Conservation (phyloP, 1,139 yeast species). For the Wickerhamomyces sp. region DNA sequence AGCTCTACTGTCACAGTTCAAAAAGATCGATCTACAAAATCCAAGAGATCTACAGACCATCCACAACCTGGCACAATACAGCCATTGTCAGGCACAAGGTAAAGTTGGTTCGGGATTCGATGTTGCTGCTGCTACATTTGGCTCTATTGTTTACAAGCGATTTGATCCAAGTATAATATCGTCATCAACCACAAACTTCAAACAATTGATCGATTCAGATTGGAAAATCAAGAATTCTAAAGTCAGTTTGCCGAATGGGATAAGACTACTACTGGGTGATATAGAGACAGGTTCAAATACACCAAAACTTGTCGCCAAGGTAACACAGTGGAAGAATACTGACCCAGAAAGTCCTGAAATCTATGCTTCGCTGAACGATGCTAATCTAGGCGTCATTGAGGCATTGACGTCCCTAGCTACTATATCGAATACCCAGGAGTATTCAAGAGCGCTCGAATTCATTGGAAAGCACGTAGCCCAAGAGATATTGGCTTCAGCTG, state of each 20-base stretch:
- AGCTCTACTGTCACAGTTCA: slow-evolving; percentile 51
- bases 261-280: slow-evolving; percentile 85
- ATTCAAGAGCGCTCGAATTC: slow-evolving; percentile 24
- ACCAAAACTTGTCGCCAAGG: slow-evolving; percentile 78
- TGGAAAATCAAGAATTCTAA: slow-evolving; percentile 57
- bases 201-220: slow-evolving; percentile 37
- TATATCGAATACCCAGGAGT: slow-evolving; percentile 25
- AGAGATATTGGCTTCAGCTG: slow-evolving; percentile 15
- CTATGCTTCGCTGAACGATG: slow-evolving; percentile 50
- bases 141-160: slow-evolving; percentile 77
- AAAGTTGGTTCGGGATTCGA: slow-evolving; percentile 97
- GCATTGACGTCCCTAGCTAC: slow-evolving; percentile 38
- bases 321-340: slow-evolving; percentile 60
- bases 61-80: slow-evolving; percentile 81
- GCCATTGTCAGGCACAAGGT: slow-evolving; percentile 91
- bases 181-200: slow-evolving; percentile 14
- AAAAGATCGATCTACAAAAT: slow-evolving; percentile 27
- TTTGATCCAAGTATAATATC: slow-evolving; percentile 56
- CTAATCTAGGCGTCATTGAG: slow-evolving; percentile 53
- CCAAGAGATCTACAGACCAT: slow-evolving; percentile 31
- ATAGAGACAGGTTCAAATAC: slow-evolving; percentile 91
- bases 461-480: slow-evolving; percentile 15
- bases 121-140: slow-evolving; percentile 92
- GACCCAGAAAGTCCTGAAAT: slow-evolving; percentile 45
- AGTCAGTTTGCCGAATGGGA: slow-evolving; percentile 61